phyloP scores from a whole-genome alignment of 257 asterid genomes.

The Solanum virginianum region DNA sequence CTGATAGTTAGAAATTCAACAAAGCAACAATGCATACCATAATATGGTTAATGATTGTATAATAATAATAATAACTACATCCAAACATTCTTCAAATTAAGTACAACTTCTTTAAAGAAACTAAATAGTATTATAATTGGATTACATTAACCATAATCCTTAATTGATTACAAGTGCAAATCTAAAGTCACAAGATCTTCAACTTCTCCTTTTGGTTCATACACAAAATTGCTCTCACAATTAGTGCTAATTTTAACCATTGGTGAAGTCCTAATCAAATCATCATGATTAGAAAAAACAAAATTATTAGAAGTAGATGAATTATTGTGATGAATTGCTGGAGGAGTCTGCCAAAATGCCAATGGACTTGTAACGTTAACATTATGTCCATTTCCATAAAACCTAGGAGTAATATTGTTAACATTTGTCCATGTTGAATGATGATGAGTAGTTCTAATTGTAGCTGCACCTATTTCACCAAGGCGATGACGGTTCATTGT shows the following conservation, averaged over 20 bases:
- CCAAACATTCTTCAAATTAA: not conserved
- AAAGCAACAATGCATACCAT: not conserved
- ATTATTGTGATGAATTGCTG: not conserved
- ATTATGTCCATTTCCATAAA: constrained; percentile 7
- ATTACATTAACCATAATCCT: not conserved
- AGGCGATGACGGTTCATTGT: constrained; percentile 27
- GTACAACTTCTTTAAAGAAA: not conserved
- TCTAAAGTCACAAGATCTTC: constrained; percentile 84
- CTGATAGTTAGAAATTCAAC: not conserved
- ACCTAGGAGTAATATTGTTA: constrained; percentile 1
- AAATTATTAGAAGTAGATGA: not conserved
- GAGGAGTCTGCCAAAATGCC: constrained; percentile 44
- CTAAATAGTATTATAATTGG: not conserved
- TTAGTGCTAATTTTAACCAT: constrained; percentile 2
- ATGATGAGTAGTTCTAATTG: not conserved
- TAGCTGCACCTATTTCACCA: constrained; percentile 5
- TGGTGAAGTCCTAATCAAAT: constrained; percentile 12
- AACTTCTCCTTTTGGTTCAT: constrained; percentile 30
- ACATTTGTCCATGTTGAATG: constrained; percentile 19
- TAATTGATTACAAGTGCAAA: constrained; percentile 46
- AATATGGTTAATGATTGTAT: not conserved
- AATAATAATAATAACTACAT: not conserved
- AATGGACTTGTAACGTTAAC: constrained; percentile 17
- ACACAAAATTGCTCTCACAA: constrained; percentile 29
- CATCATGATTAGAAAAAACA: not conserved